Conservation (phyloP, 1,284 basidiomycete species). For the Ganoderma sp. region DNA sequence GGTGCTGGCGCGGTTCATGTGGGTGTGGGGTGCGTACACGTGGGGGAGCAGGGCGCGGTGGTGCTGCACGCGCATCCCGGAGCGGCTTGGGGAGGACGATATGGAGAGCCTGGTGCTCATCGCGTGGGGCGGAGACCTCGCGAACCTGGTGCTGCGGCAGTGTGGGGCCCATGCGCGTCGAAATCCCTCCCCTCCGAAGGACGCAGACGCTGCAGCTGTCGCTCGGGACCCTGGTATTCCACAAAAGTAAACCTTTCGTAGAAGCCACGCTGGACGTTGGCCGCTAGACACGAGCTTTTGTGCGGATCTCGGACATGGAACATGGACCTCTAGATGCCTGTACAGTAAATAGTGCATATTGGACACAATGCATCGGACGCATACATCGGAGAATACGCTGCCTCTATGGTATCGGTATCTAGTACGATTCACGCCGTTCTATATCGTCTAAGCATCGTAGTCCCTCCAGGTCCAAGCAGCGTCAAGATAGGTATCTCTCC, state of each 20-base stretch:
- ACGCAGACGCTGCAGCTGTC: background rate
- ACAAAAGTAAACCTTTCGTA: background rate
- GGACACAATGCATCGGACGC: background rate
- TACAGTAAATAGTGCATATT: background rate
- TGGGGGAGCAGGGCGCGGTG: slow-evolving; percentile 41
- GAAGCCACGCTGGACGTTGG: background rate
- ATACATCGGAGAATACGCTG: slow-evolving; percentile 1
- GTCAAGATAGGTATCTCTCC: background rate
- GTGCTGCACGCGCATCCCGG: slow-evolving; percentile 36
- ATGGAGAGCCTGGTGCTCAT: slow-evolving; percentile 51
- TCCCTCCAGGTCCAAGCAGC: background rate
- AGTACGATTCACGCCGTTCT: background rate
- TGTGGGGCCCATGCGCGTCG: background rate
- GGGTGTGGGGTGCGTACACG: slow-evolving; percentile 43
- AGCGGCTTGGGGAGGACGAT: slow-evolving; percentile 48
- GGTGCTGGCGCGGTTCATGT: slow-evolving; percentile 41
- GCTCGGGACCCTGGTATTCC: background rate
- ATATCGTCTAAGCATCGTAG: background rate
- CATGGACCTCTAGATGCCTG: background rate
- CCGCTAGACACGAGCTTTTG: background rate
- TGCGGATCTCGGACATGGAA: background rate
- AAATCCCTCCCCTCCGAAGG: background rate
- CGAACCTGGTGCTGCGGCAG: slow-evolving; percentile 2
- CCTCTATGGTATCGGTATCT: background rate
- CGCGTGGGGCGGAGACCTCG: slow-evolving; percentile 18